Evolutionary conservation across 352 stramenopile genomes (phyloP), one percentile per base, ranked within the genome.

Genomic region (Pelagophyceae sp.): DNA sequence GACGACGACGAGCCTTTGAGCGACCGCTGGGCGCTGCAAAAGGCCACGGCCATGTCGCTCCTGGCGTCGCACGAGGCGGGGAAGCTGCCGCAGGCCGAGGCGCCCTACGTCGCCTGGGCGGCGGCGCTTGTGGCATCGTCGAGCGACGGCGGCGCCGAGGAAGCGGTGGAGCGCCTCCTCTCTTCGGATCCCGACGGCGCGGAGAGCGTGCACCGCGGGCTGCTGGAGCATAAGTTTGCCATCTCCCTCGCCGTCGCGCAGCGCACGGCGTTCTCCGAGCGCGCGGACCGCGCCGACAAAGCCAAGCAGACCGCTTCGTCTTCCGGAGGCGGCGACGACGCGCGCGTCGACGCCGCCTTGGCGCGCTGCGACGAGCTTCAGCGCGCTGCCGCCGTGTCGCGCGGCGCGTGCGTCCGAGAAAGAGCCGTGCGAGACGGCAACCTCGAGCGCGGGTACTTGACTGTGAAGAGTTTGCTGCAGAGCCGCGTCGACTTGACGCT

Each of bases 101-200:
- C 6, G 29, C 31, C 61, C 61, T 71, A 38, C 61, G 61, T 71
- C 61, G 61, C 5, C 31, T 71, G 61, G 61, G 61, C 61, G 11
- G 61, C 61, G 3, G 2, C 38, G 5, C 1, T 71, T 27, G 33
- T 17, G n/a, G n/a, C n/a, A n/a, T n/a, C n/a, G n/a, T n/a, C n/a
- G n/a, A n/a, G n/a, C n/a, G n/a, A n/a, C n/a, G n/a, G n/a, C n/a
- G n/a, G n/a, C n/a, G n/a, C n/a, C n/a, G n/a, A n/a, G n/a, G 31
- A 32, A 1, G 61, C 61, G 61, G 2, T 15, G 15, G 54, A 63
- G 54, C 15, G 6, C 54, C 45, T 54, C 45, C 11, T 54, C 45
- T 11, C 11, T 23, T 15, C 11, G 58, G 58, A 67, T 27, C 23
- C 5, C 15, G 29, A 37, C 29, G 29, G 61, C 29, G 61, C 61